A percentile compares a stretch with the other conserved stretches of the same genome.
Conservation (phyloP, 1,284 basidiomycete species). For the Ceratorhiza oryzae-sativae region DNA sequence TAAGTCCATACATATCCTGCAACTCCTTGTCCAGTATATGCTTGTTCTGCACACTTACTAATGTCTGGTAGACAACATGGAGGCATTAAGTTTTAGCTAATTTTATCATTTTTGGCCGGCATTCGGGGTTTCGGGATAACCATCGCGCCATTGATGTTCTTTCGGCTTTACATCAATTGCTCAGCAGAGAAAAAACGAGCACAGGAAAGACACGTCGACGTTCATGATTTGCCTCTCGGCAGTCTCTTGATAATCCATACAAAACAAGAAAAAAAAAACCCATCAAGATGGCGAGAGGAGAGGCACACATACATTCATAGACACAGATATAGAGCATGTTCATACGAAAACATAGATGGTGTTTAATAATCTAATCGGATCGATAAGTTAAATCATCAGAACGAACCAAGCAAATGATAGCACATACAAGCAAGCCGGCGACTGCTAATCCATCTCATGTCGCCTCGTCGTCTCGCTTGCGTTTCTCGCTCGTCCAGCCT, state of each 20-base stretch:
- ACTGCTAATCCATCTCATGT: constrained; percentile 25
- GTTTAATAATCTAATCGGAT: constrained; percentile 16
- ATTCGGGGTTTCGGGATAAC: no score
- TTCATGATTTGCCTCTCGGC: constrained; percentile 30
- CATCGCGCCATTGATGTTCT: background rate
- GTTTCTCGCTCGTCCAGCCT: constrained; percentile 18
- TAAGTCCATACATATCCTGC: no score
- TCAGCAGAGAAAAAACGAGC: background rate
- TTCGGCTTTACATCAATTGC: background rate
- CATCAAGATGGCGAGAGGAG: constrained; percentile 33
- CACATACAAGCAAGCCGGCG: constrained; percentile 12
- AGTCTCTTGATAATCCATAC: constrained; percentile 15
- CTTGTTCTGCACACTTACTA: no score
- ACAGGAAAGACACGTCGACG: background rate
- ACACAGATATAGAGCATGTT: background rate
- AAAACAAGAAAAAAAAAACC: background rate
- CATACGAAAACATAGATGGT: background rate
- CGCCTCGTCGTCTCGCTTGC: constrained; percentile 35
- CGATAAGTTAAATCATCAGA: constrained; percentile 7
- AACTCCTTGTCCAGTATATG: no score
- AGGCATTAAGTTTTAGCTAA: no score
- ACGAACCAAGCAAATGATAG: background rate
- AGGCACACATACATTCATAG: constrained; percentile 9
- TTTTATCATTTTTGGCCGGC: no score
- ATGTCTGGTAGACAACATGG: no score